Conservation (phyloP, 2,329 filamentous ascomycete genomes). For the Thielaviopsis populi region DNA sequence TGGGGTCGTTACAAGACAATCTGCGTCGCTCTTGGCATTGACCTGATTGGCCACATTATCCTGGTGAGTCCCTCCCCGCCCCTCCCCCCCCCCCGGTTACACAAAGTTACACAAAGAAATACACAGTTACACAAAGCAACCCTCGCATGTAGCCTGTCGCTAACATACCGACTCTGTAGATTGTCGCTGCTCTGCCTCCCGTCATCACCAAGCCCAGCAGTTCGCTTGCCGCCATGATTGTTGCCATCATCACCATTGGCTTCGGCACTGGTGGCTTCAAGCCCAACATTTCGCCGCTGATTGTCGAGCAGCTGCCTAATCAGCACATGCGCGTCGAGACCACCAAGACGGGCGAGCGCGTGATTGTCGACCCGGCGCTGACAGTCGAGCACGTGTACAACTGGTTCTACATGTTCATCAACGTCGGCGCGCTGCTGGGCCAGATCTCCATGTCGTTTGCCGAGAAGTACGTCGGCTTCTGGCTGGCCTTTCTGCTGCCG, state of each 20-base stretch:
- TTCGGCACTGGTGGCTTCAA: slow-evolving; percentile 64
- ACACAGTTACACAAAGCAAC: background rate
- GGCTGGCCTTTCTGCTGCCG: slow-evolving; percentile 53
- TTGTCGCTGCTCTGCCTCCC: slow-evolving; percentile 47
- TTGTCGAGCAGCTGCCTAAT: slow-evolving; percentile 49
- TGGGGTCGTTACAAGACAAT: slow-evolving; percentile 58
- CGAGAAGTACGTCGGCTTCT: slow-evolving; percentile 63
- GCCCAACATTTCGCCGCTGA: slow-evolving; percentile 52
- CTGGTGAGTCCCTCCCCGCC: too few relatives aligned
- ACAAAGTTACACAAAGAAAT: background rate
- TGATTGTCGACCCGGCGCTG: slow-evolving; percentile 49
- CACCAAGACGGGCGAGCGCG: slow-evolving; percentile 40
- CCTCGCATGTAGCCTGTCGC: background rate
- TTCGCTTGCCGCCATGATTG: slow-evolving; percentile 46
- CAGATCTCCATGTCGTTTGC: slow-evolving; percentile 56
- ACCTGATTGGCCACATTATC: slow-evolving; percentile 51
- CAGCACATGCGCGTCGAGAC: slow-evolving; percentile 40
- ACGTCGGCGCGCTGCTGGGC: slow-evolving; percentile 49
- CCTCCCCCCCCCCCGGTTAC: too few relatives aligned
- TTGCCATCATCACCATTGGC: slow-evolving; percentile 38
- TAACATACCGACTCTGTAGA: slow-evolving; percentile 19
- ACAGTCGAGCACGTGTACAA: slow-evolving; percentile 50
- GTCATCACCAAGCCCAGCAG: slow-evolving; percentile 42
- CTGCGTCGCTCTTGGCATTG: slow-evolving; percentile 42
- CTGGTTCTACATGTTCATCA: slow-evolving; percentile 60